Percentiles rank a stretch among this genome's conserved stretches.
Evolutionary conservation across 805 yeast genomes (phyloP).

Genomic region (Starmerella bacillaris): DNA sequence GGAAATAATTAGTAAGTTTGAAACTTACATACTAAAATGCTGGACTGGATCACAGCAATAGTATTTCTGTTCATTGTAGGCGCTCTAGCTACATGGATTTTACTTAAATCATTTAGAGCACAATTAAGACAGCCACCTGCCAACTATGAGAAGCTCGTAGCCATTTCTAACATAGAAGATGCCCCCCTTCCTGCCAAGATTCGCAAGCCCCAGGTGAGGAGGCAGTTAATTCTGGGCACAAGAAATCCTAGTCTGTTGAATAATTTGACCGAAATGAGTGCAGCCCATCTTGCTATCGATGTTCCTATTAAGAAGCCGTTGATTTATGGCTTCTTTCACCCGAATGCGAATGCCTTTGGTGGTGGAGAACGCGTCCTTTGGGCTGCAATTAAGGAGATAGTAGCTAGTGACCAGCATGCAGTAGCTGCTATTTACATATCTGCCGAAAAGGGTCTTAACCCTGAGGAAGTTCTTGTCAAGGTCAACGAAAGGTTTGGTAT

Average conservation of each 20-base stretch:
- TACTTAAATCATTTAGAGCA: slow-evolving; percentile 9
- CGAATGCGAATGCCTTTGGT: slow-evolving; percentile 89
- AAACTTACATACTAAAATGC: too few relatives aligned
- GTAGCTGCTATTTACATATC: slow-evolving; percentile 61
- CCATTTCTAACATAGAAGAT: slow-evolving; percentile 7
- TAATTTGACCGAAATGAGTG: slow-evolving; percentile 10
- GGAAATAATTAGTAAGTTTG: too few relatives aligned
- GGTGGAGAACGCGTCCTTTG: slow-evolving; percentile 96
- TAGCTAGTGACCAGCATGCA: slow-evolving; percentile 29
- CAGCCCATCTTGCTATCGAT: slow-evolving; percentile 5
- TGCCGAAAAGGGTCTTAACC: slow-evolving; percentile 26
- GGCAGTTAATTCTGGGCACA: slow-evolving; percentile 25
- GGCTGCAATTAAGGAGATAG: slow-evolving; percentile 71
- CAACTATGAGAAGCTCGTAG: slow-evolving; percentile 13
- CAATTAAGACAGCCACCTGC: slow-evolving; percentile 14
- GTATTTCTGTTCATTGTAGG: slow-evolving; percentile 4
- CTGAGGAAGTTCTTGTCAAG: slow-evolving; percentile 29
- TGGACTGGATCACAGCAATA: slow-evolving; percentile 5
- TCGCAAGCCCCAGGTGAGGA: slow-evolving; percentile 23
- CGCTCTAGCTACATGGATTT: slow-evolving; percentile 8
- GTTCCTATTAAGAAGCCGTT: slow-evolving; percentile 12
- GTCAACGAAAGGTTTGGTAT: slow-evolving; percentile 33
- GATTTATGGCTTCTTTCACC: slow-evolving; percentile 81
- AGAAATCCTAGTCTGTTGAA: slow-evolving; percentile 20
- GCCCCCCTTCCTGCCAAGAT: slow-evolving; percentile 16